These are phyloP conservation scores for Coprinellus aureogranulatus DNA, from an alignment of 768 basidiomycete species.

Conservation along the genomic window DNA sequence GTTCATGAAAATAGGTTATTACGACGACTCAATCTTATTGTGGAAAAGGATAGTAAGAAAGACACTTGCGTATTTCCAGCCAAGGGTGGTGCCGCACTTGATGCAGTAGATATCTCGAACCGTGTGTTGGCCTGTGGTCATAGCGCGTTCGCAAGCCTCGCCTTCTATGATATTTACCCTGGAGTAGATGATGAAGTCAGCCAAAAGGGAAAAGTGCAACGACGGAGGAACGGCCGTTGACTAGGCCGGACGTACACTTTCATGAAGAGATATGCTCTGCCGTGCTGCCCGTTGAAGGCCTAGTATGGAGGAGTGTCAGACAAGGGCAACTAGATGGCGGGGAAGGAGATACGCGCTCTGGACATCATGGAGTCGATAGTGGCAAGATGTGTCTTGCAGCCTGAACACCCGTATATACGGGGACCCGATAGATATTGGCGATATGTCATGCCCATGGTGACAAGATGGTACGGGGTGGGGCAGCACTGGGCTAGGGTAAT, in stretches of 20 bases:
- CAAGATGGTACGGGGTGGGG: not conserved
- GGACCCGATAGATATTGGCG: conserved; percentile 80
- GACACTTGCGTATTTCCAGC: conserved; percentile 94
- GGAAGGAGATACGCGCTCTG: conserved; percentile 51
- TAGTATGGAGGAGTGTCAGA: conserved; percentile 29
- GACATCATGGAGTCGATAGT: conserved; percentile 90
- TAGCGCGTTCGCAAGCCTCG: conserved; percentile 84
- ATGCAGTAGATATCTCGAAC: conserved; percentile 93
- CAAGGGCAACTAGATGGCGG: conserved; percentile 14
- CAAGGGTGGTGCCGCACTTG: conserved; percentile 83
- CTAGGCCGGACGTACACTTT: conserved; percentile 69
- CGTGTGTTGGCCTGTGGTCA: conserved; percentile 96
- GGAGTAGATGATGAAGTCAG: conserved; percentile 8
- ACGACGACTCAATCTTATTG: conserved; percentile 1
- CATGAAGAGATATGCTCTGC: conserved; percentile 91
- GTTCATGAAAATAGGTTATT: conserved; percentile 10
- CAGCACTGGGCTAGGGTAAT: no score
- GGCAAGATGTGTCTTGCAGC: conserved; percentile 87
- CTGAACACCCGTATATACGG: conserved; percentile 84
- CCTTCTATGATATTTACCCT: conserved; percentile 93
- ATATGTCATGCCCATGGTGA: conserved; percentile 83
- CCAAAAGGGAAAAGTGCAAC: conserved; percentile 11
- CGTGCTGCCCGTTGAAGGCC: conserved; percentile 98
- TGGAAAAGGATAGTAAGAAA: conserved; percentile 26
- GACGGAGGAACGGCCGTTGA: not conserved